Base-by-base conservation (phyloP, 352 stramenopile species). In the Paralagenidium karlingii region DNA sequence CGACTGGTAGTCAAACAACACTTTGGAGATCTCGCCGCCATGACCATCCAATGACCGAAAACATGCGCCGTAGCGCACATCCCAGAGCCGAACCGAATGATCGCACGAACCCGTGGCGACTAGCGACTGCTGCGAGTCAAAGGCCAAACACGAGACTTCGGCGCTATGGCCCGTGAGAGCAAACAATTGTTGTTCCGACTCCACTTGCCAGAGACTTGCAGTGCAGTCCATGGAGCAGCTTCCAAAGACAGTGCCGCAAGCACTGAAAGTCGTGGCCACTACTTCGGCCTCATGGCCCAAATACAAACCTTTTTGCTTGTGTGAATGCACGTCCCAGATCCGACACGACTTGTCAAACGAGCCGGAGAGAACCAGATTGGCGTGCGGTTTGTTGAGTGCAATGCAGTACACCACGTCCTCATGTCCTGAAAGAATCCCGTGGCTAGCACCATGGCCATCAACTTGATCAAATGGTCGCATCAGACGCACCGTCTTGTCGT, bases 281-380 rank as follows among this genome's bases (percentile, higher is more conserved):
- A 88, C 51, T 36, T 84, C 70, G 5, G 57, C 60, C 39, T 70
- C 51, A 21, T 88, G 75, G 0, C 70, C 69, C 21, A 39, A 32
- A 34, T 76, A 82, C 3, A 79, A 47, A 8, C 67, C 70, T 47
- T 54, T 57, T 13, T 33, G 28, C 0, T 34, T 31, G 12, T 54
- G 50, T 5, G 36, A 59, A 8, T 55, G 22, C 10, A 75, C 52
- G 43, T 86, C 58, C 71, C 75, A 88, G 27, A 88, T 37, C 3
- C 75, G 61, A 32, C 70, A 85, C 3, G 68, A 82, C 52, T 81
- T 83, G 54, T 88, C 75, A 34, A 85, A 88, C 15, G 75, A 85
- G 3, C 75, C 75, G 0, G 70, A 84, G 12, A 83, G 45, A 21
- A 83, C 47, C 22, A 55, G 60, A 3, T 53, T 64, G 5, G 66